Base-by-base conservation (phyloP, 805 yeast genomes). In the Yarrowia sp. region DNA sequence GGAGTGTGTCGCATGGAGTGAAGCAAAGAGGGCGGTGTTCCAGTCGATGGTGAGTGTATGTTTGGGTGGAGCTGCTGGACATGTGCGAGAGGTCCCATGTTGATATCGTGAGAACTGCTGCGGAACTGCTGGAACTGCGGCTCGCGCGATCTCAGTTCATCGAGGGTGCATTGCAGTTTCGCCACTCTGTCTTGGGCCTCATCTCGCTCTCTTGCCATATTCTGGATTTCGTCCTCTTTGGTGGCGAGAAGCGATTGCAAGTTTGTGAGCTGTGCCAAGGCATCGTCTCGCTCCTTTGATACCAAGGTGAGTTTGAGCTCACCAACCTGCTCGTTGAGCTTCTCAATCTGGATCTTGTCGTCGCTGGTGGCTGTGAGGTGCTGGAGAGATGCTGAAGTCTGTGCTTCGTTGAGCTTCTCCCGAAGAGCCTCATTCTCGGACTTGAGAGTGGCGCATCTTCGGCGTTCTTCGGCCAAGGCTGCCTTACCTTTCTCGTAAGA, bases 401-500 rank as follows among this genome's bases (percentile, higher is more conserved):
- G 10, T 36, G 38, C 10, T 36, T 36, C 38, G 9, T n/a, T 30
- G 30, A 55, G 38, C 30, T 39, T 20, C 9, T 40, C 47, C 2
- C 43, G 42, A 6, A 55, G 63, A 9, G 39, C 15, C 2, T 55
- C 63, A 9, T 13, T 30, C 13, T 55, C 63, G 20, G 63, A 4
- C 17, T 40, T 55, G 42, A 55, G 47, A 9, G 10, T 40, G 9
- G 47, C 20, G 36, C 12, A n/a, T 20, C 63, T 47, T 20, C 15
- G 40, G 24, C 63, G 63, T 19, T 55, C 63, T 13, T 40, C 63
- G n/a, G 47, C 47, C 1, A 55, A 24, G 8, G 63, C 63, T 15
- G 63, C 36, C 30, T 55, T 55, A 49, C 63, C 63, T 17, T 55
- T 55, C 40, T 55, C 49, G 24, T 55, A 55, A 3, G 63, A 40